Percentiles rank a stretch among this genome's conserved stretches.
Conservation (phyloP, 371 early-diverging fungal genomes). For the Capillidium rhysosporum region DNA sequence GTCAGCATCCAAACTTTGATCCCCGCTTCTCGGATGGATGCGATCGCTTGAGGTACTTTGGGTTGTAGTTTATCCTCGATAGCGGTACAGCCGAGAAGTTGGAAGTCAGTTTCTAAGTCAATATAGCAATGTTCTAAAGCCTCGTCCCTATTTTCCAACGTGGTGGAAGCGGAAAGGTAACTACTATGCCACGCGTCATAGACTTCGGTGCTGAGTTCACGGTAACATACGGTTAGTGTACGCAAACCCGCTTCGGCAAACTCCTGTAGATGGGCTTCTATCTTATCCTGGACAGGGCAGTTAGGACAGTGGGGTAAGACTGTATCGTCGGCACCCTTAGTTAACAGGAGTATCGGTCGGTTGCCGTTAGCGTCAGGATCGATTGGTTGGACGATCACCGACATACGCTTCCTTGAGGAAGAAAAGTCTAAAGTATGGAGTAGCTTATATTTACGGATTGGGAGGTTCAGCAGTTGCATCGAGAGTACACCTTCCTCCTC, state of each 20-base stretch:
- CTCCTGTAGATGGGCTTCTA: constrained; percentile 24
- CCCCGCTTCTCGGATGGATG: constrained; percentile 88
- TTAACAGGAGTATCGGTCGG: constrained; percentile 60
- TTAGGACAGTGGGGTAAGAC: constrained; percentile 89
- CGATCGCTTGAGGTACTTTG: constrained; percentile 81
- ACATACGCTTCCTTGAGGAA: constrained; percentile 98
- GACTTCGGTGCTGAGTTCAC: constrained; percentile 50
- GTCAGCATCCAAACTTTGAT: constrained; percentile 99
- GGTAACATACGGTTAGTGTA: constrained; percentile 90
- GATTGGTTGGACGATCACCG: constrained; percentile 54
- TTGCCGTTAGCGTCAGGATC: constrained; percentile 25
- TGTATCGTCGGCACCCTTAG: constrained; percentile 97
- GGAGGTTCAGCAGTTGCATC: constrained; percentile 32
- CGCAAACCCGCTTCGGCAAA: constrained; percentile 96
- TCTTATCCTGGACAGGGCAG: constrained; percentile 29
- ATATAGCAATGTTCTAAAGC: constrained; percentile 49
- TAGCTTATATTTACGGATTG: constrained; percentile 38
- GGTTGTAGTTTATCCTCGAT: constrained; percentile 98
- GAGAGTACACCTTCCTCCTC: constrained; percentile 57
- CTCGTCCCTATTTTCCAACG: constrained; percentile 43
- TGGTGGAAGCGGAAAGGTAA: constrained; percentile 54
- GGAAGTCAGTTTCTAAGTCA: constrained; percentile 68
- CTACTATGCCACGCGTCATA: constrained; percentile 42
- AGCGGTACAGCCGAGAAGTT: constrained; percentile 94
- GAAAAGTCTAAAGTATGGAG: constrained; percentile 95